phyloP scores from a whole-genome alignment of 345 rosid species.

The Atalantia buxifolia region DNA sequence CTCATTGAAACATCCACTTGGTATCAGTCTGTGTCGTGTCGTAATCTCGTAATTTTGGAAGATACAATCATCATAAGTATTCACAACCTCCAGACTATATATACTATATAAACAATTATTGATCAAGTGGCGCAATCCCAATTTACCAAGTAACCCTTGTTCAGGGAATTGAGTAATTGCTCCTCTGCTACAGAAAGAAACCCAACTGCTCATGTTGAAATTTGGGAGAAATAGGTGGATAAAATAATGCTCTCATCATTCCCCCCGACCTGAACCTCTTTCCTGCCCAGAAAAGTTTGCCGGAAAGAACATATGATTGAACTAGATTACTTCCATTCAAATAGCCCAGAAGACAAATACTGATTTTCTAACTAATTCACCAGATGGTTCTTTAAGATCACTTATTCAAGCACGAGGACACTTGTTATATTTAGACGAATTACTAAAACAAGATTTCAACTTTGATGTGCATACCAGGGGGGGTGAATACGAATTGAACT shows the following conservation, averaged over 20 bases:
- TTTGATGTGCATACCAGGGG: slow-evolving; percentile 53
- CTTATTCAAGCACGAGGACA: background rate
- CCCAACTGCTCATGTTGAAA: slow-evolving; percentile 13
- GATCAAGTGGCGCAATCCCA: background rate
- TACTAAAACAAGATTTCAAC: background rate
- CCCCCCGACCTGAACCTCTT: slow-evolving; percentile 49
- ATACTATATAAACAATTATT: too few relatives aligned
- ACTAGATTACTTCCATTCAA: background rate
- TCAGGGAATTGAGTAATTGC: background rate
- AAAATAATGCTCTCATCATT: slow-evolving; percentile 42
- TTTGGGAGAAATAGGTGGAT: slow-evolving; percentile 50
- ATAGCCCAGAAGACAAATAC: background rate
- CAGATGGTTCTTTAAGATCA: slow-evolving; percentile 1
- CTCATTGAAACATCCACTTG: background rate
- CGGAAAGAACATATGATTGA: background rate
- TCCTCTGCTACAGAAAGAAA: background rate
- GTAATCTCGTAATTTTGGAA: background rate
- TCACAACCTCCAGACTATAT: background rate
- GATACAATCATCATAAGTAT: background rate
- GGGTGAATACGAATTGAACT: slow-evolving; percentile 51
- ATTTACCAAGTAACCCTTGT: background rate
- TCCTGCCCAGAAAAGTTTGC: slow-evolving; percentile 47
- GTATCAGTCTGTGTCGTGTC: background rate
- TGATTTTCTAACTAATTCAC: background rate
- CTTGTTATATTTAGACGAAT: background rate